These are phyloP conservation scores for Ophiostoma australiae DNA, from an alignment of 2,329 filamentous ascomycete genomes.

Conservation along the genomic window DNA sequence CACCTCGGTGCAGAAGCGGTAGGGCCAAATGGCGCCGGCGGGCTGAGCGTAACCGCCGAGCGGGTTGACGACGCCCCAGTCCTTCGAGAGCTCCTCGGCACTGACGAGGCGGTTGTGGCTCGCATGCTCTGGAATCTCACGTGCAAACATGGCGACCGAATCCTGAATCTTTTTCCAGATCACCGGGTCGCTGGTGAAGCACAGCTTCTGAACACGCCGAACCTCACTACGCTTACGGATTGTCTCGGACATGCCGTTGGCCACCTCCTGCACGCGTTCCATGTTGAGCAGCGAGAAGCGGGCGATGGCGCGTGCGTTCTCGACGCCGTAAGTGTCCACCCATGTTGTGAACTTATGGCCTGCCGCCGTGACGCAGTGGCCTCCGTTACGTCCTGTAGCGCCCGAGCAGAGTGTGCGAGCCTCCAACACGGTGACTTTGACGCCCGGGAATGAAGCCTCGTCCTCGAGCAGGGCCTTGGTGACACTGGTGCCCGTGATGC, in stretches of 20 bases:
- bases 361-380: constrained; percentile 25
- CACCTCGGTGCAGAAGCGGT: constrained; percentile 36
- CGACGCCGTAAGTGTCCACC: constrained; percentile 21
- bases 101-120: constrained; percentile 5
- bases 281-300: constrained; percentile 25
- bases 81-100: background rate
- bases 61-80: background rate
- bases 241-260: constrained; percentile 9
- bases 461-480: constrained; percentile 32
- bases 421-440: constrained; percentile 29
- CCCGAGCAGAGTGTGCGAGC: constrained; percentile 31
- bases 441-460: constrained; percentile 6
- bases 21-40: constrained; percentile 40
- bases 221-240: constrained; percentile 7
- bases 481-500: constrained; percentile 33
- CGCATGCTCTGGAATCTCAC: constrained; percentile 1
- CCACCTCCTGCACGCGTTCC: constrained; percentile 19
- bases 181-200: background rate
- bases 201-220: constrained; percentile 9
- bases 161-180: constrained; percentile 22
- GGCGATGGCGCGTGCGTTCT: constrained; percentile 23
- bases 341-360: constrained; percentile 9
- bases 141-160: constrained; percentile 5
- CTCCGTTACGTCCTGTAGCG: constrained; percentile 34
- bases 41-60: constrained; percentile 16